Base-by-base conservation (phyloP, 2,329 filamentous ascomycete genomes). In the Lasiodiplodia citricola region DNA sequence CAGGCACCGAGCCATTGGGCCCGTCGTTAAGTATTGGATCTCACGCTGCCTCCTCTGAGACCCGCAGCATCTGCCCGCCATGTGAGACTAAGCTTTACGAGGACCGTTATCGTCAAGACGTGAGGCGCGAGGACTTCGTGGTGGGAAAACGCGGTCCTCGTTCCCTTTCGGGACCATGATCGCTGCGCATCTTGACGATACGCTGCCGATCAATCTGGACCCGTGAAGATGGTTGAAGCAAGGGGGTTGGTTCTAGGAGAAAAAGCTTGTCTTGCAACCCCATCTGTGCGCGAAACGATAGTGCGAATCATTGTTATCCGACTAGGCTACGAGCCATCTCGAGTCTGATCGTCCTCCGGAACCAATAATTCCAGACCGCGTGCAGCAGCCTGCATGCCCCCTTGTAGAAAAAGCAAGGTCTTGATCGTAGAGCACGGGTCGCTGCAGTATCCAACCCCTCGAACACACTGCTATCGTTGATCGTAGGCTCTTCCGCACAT, bases 1-100 rank as follows among this genome's bases (percentile, higher is more conserved):
- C 60, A 52, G 58, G 60, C 47, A 35, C 60, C 60, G 60, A 38
- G 25, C 47, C 31, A 47, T 38, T 64, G 60, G 60, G 60, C 16
- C 60, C 28, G 28, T 52, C 44, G 60, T 5, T 44, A 44, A 8
- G 37, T 37, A 51, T 51, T 64, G 44, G 47, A 52, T 64, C 47
- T 52, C 18, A 35, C 38, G n/a, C 47, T 64, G 47, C 47, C 14
- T 64, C 31, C 37, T 51, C 44, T 50, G 28, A 52, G 28, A 52
- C 60, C 60, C 44, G 60, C 60, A 64, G 35, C 60, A 25, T 35
- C 28, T 64, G 47, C 11, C 28, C 47, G 47, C 47, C 25, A 52
- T 64, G 60, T 64, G 60, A 64, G 60, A 64, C 60, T 37, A 31
- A 21, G 23, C 55, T 25, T 41, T 31, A 21, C n/a, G 35, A 18